Evolutionary conservation across 2,329 filamentous ascomycete genomes (phyloP).

Genomic region (Calonectria ilicicola): DNA sequence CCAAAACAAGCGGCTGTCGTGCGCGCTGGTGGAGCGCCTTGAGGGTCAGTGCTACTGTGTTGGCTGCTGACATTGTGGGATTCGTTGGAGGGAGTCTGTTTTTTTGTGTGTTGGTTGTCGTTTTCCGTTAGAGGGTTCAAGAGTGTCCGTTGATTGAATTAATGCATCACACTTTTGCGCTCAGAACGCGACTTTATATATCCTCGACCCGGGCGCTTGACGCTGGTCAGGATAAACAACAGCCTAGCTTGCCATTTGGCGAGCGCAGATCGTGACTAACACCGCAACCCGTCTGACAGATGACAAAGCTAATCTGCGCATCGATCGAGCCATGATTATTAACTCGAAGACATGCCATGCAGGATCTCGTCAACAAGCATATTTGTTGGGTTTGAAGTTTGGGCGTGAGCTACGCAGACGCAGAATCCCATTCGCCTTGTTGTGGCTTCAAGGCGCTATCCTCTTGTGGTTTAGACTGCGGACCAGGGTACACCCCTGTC

Average conservation of each 20-base stretch:
- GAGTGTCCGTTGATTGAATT: not conserved
- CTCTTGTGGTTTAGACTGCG: not conserved
- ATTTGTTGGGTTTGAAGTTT: not conserved
- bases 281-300: not conserved
- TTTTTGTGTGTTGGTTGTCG: not conserved
- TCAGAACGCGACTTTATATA: not conserved
- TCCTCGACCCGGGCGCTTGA: not conserved
- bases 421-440: not conserved
- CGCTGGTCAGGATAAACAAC: not conserved
- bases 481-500: not conserved
- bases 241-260: too few relatives aligned
- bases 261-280: not conserved
- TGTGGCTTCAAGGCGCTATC: not conserved
- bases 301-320: not conserved
- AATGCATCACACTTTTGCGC: not conserved
- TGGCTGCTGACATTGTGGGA: not conserved
- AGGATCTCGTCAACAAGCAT: not conserved
- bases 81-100: not conserved
- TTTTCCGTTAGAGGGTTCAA: not conserved
- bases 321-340: not conserved
- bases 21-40: not conserved
- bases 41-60: not conserved
- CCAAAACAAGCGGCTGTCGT: not conserved
- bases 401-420: not conserved
- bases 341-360: not conserved